Evolutionary conservation across 2,329 filamentous ascomycete genomes (phyloP), one percentile per base, ranked within the genome.

Genomic region (Thelonectria discophora): DNA sequence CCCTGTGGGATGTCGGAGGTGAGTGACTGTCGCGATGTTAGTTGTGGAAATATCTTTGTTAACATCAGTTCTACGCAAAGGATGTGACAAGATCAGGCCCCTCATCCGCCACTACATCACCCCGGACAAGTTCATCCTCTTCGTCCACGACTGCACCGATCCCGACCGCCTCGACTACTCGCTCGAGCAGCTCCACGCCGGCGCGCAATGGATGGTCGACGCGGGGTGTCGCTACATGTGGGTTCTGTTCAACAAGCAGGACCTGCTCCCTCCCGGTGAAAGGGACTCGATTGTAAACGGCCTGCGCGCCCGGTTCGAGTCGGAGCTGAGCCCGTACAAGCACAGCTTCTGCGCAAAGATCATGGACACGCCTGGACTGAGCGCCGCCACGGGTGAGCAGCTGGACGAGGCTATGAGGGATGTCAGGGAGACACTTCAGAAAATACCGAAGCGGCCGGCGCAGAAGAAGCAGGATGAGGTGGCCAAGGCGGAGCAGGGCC

Each of bases 201-300:
- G 60, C 1, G n/a, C 72, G 15, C 21, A 39, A 7, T 66, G 62
- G 59, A 69, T 74, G 50, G 1, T 47, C 8, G 62, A 70, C 2
- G 40, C 62, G 1, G 69, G 65, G 6, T 57, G 66, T 7, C 62
- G 55, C 5, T 60, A 74, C 51, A 64, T 75, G 51, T 75, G 74
- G 43, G 65, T 76, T 13, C 10, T 77, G 2, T 65, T 77, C 45
- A 76, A 70, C 62, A 75, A 75, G 15, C 75, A 77, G 21, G 75
- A 77, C 43, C 57, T 68, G 6, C 66, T 76, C 1, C 39, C 62
- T 0, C 32, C 55, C 1, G 67, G 58, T 0, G 50, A 72, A 8
- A 49, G 67, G n/a, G 63, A 70, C 0, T 45, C 58, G 2, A 58
- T 68, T 3, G 56, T 74, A 0, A 48, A 50, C n/a, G 65, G 53